Conservation (phyloP, 129 eudicot species). For the Saussurea involucrata region DNA sequence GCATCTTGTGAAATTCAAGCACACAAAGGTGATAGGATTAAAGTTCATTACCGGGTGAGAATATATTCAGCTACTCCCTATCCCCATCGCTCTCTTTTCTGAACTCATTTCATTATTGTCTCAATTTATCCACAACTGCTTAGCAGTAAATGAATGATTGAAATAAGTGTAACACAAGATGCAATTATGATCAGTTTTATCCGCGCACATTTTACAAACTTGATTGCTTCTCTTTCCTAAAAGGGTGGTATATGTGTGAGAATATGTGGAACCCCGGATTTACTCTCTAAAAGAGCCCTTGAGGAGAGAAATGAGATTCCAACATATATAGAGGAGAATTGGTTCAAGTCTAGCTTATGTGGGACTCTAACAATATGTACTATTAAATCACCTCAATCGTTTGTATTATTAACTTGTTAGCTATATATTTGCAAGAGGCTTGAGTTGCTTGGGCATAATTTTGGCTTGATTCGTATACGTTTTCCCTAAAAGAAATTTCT, state of each 20-base stretch:
- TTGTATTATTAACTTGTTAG: not conserved
- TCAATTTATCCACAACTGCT: not conserved
- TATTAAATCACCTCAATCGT: not conserved
- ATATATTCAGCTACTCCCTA: slow-evolving; percentile 12
- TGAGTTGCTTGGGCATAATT: not conserved
- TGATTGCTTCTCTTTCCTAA: not conserved
- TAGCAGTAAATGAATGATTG: not conserved
- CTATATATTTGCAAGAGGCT: not conserved
- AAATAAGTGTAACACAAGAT: not conserved
- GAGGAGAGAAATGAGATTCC: not conserved
- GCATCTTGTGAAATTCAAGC: slow-evolving; percentile 79
- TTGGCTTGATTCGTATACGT: not conserved
- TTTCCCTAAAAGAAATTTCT: no score
- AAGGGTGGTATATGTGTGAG: not conserved
- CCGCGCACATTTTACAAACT: not conserved
- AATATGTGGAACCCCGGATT: not conserved
- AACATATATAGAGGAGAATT: not conserved
- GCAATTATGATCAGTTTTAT: not conserved
- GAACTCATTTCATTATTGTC: not conserved
- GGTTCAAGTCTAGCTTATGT: not conserved
- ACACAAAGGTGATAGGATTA: slow-evolving; percentile 84
- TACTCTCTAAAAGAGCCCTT: not conserved
- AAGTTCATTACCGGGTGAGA: slow-evolving; percentile 96
- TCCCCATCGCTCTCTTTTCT: not conserved
- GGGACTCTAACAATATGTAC: not conserved